Evolutionary conservation across 1,139 yeast species (phyloP).

Genomic region (Diutina neorugosa): DNA sequence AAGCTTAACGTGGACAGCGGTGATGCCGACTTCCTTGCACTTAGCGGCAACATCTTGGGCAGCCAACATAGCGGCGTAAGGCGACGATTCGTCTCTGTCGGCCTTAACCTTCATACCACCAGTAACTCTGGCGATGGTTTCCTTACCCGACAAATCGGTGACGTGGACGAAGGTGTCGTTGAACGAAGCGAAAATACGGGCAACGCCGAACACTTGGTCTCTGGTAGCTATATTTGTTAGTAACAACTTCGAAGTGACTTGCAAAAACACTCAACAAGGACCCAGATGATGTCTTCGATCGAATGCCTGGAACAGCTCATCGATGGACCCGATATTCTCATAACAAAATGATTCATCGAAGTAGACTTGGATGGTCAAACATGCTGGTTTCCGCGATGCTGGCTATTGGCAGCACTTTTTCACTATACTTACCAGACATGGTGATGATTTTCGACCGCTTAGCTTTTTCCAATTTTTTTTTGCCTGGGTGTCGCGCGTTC

Average conservation of each 20-base stretch:
- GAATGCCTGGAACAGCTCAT: neutral
- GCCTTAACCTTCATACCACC: conserved; percentile 99
- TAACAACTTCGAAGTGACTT: neutral
- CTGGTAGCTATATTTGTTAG: conserved; percentile 12
- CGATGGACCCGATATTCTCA: too few species aligned
- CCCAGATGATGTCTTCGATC: neutral
- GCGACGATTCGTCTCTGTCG: conserved; percentile 99
- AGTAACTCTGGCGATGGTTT: conserved; percentile 99
- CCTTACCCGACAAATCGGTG: conserved; percentile 99
- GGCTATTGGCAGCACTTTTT: neutral
- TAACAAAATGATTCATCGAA: too few species aligned
- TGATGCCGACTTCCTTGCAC: conserved; percentile 99
- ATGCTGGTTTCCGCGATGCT: neutral
- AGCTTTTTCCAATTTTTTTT: neutral
- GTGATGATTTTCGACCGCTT: neutral
- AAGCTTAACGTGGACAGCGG: conserved; percentile 98
- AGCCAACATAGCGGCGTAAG: conserved; percentile 99
- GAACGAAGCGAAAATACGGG: conserved; percentile 99
- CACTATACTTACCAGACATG: neutral
- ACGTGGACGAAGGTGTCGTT: conserved; percentile 99
- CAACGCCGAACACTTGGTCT: conserved; percentile 99
- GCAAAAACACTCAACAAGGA: neutral
- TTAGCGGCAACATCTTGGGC: conserved; percentile 99
- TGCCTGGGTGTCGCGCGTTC: neutral
- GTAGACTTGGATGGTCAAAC: neutral